These are phyloP conservation scores for Ploettnerulaceae sp. DNA, from an alignment of 2,329 filamentous ascomycete genomes.

Conservation along the genomic window DNA sequence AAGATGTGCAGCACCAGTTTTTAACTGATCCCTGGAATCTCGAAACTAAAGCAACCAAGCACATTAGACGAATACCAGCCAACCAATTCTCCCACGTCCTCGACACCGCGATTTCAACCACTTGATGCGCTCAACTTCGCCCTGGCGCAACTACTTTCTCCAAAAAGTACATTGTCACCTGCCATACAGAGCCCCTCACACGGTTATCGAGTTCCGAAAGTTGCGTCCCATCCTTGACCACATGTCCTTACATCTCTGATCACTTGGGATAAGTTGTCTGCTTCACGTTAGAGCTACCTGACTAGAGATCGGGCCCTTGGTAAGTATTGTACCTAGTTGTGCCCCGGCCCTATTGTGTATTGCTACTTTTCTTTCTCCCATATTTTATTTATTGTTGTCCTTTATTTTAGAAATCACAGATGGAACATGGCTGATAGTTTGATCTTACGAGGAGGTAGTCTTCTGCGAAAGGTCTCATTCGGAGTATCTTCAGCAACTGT, in stretches of 20 bases:
- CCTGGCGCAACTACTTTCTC: constrained; percentile 9
- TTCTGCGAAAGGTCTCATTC: constrained; percentile 39
- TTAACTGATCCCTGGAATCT: constrained; percentile 9
- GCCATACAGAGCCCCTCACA: constrained; percentile 7
- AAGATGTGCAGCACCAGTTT: constrained; percentile 1
- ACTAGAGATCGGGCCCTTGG: constrained; percentile 2
- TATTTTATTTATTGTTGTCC: constrained; percentile 1
- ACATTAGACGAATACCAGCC: constrained; percentile 18
- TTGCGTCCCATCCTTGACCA: too few species aligned
- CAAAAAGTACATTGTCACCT: constrained; percentile 3
- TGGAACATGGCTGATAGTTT: constrained; percentile 40
- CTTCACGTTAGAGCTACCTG: constrained; percentile 4
- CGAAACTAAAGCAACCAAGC: constrained; percentile 11
- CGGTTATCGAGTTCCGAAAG: too few species aligned
- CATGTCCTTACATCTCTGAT: constrained; percentile 15
- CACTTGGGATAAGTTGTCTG: constrained; percentile 15
- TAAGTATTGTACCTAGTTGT: constrained; percentile 10
- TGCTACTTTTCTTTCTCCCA: background rate
- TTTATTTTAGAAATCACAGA: background rate
- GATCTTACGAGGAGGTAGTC: constrained; percentile 39
- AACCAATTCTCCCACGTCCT: constrained; percentile 18
- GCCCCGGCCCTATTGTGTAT: constrained; percentile 1
- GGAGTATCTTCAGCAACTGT: constrained; percentile 36
- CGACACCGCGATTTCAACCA: constrained; percentile 11
- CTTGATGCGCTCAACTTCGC: constrained; percentile 11